A percentile compares a stretch with the other conserved stretches of the same genome.
Evolutionary conservation across 352 stramenopile species (phyloP).

Genomic region (Phytophthora sp.): DNA sequence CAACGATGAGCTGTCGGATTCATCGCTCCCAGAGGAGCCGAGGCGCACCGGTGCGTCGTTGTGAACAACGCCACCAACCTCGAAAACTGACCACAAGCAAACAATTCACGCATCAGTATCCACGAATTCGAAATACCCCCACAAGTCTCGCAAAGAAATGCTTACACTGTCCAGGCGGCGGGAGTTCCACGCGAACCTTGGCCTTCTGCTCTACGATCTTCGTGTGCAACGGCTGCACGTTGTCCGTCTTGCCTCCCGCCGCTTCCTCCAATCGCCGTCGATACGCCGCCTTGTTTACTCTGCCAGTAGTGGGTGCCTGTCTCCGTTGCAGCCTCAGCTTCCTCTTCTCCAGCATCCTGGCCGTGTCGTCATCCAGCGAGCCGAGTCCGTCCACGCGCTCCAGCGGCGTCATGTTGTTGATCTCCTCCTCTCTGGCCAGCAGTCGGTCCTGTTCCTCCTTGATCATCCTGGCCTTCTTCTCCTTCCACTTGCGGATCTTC

Average conservation of each 20-base stretch:
- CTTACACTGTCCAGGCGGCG: conserved; percentile 80
- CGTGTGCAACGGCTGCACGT: conserved; percentile 69
- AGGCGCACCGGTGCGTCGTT: conserved; percentile 24
- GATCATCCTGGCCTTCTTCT: conserved; percentile 56
- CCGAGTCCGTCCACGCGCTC: conserved; percentile 68
- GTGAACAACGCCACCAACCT: conserved; percentile 42
- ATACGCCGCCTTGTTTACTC: conserved; percentile 82
- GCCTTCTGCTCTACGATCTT: conserved; percentile 66
- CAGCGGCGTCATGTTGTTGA: conserved; percentile 80
- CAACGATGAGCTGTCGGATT: conserved; percentile 61
- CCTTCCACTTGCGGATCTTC: conserved; percentile 75
- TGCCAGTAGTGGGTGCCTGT: conserved; percentile 67
- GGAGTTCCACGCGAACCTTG: conserved; percentile 75
- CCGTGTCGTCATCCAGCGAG: conserved; percentile 78
- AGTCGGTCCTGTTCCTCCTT: conserved; percentile 63
- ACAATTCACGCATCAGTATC: not conserved
- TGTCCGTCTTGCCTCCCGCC: conserved; percentile 80
- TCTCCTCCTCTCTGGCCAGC: conserved; percentile 66
- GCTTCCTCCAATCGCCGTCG: conserved; percentile 76
- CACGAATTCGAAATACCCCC: not conserved
- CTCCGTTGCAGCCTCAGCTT: conserved; percentile 70
- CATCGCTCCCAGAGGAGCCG: conserved; percentile 56
- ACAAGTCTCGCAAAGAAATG: too few species aligned
- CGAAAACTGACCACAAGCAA: conserved; percentile 49
- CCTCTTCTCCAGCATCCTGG: conserved; percentile 75